Percentiles rank a stretch among this genome's conserved stretches.
Evolutionary conservation across 345 rosid genomes (phyloP).

Genomic region (Citrus australasica): DNA sequence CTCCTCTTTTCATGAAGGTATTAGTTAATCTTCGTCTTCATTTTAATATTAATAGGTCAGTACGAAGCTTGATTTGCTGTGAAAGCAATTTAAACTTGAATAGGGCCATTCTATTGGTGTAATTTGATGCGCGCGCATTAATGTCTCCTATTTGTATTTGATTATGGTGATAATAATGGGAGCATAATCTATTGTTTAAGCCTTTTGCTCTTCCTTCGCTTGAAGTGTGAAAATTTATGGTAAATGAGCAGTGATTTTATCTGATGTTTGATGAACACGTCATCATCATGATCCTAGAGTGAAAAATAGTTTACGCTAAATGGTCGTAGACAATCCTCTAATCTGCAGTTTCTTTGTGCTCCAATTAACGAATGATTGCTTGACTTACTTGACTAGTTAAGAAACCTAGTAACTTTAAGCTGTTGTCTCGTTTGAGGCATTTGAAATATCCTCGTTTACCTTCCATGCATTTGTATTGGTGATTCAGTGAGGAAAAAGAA

Average conservation of each 20-base stretch:
- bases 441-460: neutral
- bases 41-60: neutral
- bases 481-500: neutral
- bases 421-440: neutral
- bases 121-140: neutral
- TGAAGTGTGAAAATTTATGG: neutral
- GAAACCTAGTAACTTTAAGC: neutral
- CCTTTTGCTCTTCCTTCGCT: neutral
- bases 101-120: neutral
- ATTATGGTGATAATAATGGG: neutral
- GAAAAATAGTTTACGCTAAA: neutral
- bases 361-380: neutral
- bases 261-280: neutral
- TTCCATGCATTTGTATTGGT: neutral
- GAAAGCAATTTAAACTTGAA: neutral
- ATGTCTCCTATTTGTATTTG: neutral
- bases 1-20: slow-evolving; percentile 89
- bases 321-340: neutral
- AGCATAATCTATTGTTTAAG: neutral
- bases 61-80: neutral
- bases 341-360: neutral
- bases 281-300: neutral
- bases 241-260: neutral
- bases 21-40: neutral
- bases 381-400: neutral